Percentiles rank a stretch among this genome's conserved stretches.
phyloP scores from a whole-genome alignment of 2,329 filamentous ascomycete genomes.

The Colletotrichum salicis region DNA sequence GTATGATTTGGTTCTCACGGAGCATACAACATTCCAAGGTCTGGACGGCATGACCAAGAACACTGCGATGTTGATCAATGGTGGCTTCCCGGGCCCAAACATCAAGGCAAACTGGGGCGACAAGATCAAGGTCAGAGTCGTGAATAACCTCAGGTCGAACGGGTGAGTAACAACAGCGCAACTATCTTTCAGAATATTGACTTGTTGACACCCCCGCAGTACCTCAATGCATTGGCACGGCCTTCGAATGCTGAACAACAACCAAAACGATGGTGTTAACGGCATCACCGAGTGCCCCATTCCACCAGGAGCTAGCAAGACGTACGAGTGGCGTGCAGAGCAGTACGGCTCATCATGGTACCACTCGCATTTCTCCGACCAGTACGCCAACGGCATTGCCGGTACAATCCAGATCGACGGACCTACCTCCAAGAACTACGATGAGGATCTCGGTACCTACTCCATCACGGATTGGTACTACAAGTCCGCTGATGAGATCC shows the following conservation, averaged over 20 bases:
- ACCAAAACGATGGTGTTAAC: slow-evolving; percentile 59
- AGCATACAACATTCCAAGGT: slow-evolving; percentile 31
- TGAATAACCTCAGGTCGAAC: slow-evolving; percentile 69
- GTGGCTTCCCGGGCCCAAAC: slow-evolving; percentile 55
- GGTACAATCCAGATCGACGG: slow-evolving; percentile 63
- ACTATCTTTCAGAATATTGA: background rate
- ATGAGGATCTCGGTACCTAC: slow-evolving; percentile 68
- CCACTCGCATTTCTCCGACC: slow-evolving; percentile 61
- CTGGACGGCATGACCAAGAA: slow-evolving; percentile 38
- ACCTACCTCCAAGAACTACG: slow-evolving; percentile 58
- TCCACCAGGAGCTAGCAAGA: slow-evolving; percentile 46
- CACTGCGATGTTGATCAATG: slow-evolving; percentile 40
- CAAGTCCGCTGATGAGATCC: slow-evolving; percentile 44
- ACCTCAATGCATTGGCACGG: slow-evolving; percentile 63
- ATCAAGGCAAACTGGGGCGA: slow-evolving; percentile 66
- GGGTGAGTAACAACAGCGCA: slow-evolving; percentile 40
- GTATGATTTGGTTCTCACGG: slow-evolving; percentile 36
- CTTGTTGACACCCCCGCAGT: slow-evolving; percentile 35
- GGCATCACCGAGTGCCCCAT: slow-evolving; percentile 55
- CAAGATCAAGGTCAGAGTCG: slow-evolving; percentile 66
- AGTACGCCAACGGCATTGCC: slow-evolving; percentile 63
- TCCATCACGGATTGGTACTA: slow-evolving; percentile 66
- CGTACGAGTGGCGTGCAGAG: slow-evolving; percentile 50
- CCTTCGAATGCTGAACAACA: slow-evolving; percentile 54
- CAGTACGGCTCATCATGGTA: slow-evolving; percentile 50